Percentiles rank a stretch among this genome's conserved stretches.
Evolutionary conservation across 805 yeast species (phyloP).

Genomic region (Spencermartinsiella europaea): DNA sequence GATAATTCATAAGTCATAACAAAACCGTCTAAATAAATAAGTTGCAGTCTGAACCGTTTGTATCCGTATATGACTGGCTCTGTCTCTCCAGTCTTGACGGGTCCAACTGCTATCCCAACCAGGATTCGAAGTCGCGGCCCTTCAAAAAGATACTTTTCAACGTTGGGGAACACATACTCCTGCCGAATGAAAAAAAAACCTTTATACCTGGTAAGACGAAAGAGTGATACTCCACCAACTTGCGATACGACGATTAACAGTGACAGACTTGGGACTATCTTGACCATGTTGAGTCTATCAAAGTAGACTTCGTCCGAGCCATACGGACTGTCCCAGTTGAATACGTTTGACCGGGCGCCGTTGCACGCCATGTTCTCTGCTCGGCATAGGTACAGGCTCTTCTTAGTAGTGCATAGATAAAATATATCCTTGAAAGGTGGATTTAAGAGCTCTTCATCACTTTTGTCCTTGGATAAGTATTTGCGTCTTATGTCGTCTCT

Average conservation of each 20-base stretch:
- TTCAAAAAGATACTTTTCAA: conserved; percentile 9
- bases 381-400: conserved; percentile 41
- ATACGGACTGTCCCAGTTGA: conserved; percentile 30
- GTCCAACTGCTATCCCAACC: conserved; percentile 16
- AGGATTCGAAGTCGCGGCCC: conserved; percentile 9
- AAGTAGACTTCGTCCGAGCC: conserved; percentile 15
- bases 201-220: conserved; percentile 39
- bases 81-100: conserved; percentile 1
- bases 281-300: conserved; percentile 30
- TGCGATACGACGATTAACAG: conserved; percentile 42
- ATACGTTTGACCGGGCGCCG: conserved; percentile 42
- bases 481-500: neutral
- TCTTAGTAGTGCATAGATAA: conserved; percentile 42
- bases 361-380: conserved; percentile 44
- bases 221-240: conserved; percentile 39
- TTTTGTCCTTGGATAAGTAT: neutral
- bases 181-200: conserved; percentile 42
- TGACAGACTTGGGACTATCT: conserved; percentile 37
- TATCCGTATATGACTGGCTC: neutral
- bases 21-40: conserved; percentile 17
- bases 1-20: conserved; percentile 10
- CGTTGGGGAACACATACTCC: conserved; percentile 31
- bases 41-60: conserved; percentile 3
- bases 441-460: conserved; percentile 13
- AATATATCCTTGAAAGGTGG: conserved; percentile 30